Evolutionary conservation across 768 basidiomycete species (phyloP).

Genomic region (Hebeloma cylindrosporum): DNA sequence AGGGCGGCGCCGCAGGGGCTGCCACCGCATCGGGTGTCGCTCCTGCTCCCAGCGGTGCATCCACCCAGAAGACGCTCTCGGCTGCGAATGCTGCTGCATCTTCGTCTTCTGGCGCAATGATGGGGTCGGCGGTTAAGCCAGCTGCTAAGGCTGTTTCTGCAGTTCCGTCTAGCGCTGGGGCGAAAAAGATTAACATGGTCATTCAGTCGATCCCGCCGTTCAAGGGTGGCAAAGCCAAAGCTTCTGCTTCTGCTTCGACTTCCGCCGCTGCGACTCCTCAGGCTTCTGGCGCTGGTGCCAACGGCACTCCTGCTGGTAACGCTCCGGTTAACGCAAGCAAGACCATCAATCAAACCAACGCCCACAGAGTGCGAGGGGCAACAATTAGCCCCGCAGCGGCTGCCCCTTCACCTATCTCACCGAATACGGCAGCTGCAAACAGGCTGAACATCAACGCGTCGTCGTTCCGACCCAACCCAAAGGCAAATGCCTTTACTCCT

Average conservation of each 20-base stretch:
- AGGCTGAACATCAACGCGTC: constrained; percentile 87
- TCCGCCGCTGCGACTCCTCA: constrained; percentile 27
- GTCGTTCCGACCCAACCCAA: constrained; percentile 87
- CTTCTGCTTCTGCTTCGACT: no score
- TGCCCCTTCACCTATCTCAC: constrained; percentile 41
- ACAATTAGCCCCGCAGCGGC: constrained; percentile 17
- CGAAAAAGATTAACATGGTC: constrained; percentile 67
- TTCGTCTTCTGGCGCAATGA: constrained; percentile 8
- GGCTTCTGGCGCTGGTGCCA: constrained; percentile 7
- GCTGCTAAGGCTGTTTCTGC: background rate
- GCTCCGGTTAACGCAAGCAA: constrained; percentile 17
- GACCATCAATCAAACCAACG: constrained; percentile 18
- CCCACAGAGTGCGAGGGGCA: constrained; percentile 8
- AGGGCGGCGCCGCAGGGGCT: constrained; percentile 14
- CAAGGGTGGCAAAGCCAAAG: constrained; percentile 49
- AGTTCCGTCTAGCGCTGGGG: constrained; percentile 29
- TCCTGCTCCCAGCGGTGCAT: constrained; percentile 11
- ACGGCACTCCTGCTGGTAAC: constrained; percentile 13
- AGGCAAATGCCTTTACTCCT: constrained; percentile 75
- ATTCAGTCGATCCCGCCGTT: constrained; percentile 93
- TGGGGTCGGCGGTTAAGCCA: constrained; percentile 1
- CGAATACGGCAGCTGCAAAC: constrained; percentile 48
- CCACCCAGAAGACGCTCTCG: constrained; percentile 10
- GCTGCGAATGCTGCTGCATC: background rate
- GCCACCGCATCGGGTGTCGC: constrained; percentile 13